Evolutionary conservation across 345 rosid genomes (phyloP).

Genomic region (Gynandropsis gynandra): DNA sequence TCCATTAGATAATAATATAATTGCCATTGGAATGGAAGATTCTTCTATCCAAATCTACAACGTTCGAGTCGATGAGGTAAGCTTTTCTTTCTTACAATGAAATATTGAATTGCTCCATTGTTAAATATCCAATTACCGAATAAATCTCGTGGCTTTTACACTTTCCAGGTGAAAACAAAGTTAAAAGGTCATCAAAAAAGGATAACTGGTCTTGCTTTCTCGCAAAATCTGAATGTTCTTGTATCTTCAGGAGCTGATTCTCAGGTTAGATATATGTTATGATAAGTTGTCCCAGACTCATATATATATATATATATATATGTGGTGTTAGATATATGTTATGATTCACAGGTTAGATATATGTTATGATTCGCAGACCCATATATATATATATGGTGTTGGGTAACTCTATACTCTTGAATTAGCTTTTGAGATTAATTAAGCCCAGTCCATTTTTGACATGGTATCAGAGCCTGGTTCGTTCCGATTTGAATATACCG

Average conservation of each 20-base stretch:
- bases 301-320: no score
- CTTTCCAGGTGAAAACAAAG: slow-evolving; percentile 57
- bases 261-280: slow-evolving; percentile 43
- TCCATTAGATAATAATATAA: slow-evolving; percentile 61
- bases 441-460: no score
- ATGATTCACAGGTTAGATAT: slow-evolving; percentile 23
- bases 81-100: slow-evolving; percentile 5
- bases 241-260: slow-evolving; percentile 88
- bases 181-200: slow-evolving; percentile 75
- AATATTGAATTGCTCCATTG: slow-evolving; percentile 10
- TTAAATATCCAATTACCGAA: not conserved
- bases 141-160: slow-evolving; percentile 11
- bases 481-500: no score
- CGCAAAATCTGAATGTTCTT: slow-evolving; percentile 54
- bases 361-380: slow-evolving; percentile 1
- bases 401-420: no score
- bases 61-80: slow-evolving; percentile 61
- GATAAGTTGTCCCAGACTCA: no score
- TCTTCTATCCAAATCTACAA: slow-evolving; percentile 63
- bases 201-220: slow-evolving; percentile 90
- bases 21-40: slow-evolving; percentile 90
- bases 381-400: no score
- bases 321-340: no score
- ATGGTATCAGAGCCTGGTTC: no score
- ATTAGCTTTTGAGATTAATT: no score